phyloP scores from a whole-genome alignment of 2,329 filamentous ascomycete genomes.

The Dactylellina cionopaga region DNA sequence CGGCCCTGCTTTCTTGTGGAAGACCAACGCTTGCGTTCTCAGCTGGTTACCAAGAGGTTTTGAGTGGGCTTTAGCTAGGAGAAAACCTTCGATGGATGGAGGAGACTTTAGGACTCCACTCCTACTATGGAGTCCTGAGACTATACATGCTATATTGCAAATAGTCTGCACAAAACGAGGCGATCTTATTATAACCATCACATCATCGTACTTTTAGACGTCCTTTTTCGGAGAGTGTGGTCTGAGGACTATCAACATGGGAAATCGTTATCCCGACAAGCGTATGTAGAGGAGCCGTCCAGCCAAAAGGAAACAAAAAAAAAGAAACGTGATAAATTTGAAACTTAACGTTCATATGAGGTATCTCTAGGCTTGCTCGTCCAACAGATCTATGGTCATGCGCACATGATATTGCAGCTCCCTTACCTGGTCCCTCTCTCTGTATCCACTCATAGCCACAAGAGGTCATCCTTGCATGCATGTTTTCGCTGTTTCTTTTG shows the following conservation, averaged over 20 bases:
- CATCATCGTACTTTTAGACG: constrained; percentile 25
- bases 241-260: not conserved
- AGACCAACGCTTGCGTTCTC: too few species aligned
- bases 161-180: constrained; percentile 49
- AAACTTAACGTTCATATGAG: constrained; percentile 22
- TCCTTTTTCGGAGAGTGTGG: constrained; percentile 2
- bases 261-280: constrained; percentile 35
- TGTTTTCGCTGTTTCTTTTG: constrained; percentile 14
- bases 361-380: constrained; percentile 24
- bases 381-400: constrained; percentile 51
- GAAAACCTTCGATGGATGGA: constrained; percentile 24
- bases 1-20: too few species aligned
- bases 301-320: constrained; percentile 19
- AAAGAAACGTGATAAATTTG: constrained; percentile 37
- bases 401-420: constrained; percentile 31
- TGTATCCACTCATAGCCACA: not conserved
- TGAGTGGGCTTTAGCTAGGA: too few species aligned
- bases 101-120: constrained; percentile 16
- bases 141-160: constrained; percentile 3
- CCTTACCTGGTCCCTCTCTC: constrained; percentile 15
- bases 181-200: constrained; percentile 19
- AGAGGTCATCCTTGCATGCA: constrained; percentile 27
- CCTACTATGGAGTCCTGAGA: too few species aligned
- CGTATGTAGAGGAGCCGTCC: constrained; percentile 6
- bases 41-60: constrained; percentile 5